Evolutionary conservation across 331 rosid genomes (phyloP).

Genomic region (Prunus yedoensis): DNA sequence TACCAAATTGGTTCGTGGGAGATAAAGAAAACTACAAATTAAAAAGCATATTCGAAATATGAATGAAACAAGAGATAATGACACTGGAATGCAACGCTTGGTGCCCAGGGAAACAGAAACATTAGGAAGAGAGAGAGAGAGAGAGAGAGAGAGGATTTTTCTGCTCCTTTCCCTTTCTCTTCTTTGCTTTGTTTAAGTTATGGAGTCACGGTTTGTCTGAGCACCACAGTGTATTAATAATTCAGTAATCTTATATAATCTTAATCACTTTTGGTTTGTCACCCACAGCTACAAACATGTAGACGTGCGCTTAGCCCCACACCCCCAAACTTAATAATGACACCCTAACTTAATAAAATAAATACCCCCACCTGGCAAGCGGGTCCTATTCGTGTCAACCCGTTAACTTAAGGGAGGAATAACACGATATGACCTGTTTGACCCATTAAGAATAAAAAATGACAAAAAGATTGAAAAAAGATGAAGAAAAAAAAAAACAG

Average conservation of each 20-base stretch:
- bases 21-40: constrained; percentile 7
- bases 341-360: constrained; percentile 27
- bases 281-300: constrained; percentile 55
- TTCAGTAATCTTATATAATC: constrained; percentile 38
- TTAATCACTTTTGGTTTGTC: constrained; percentile 46
- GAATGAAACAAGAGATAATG: constrained; percentile 70
- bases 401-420: too few relatives aligned
- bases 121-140: background rate
- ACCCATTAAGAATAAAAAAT: too few relatives aligned
- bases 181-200: constrained; percentile 42
- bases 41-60: constrained; percentile 47
- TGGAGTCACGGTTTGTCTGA: constrained; percentile 59
- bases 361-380: accelerated
- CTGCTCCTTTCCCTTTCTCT: constrained; percentile 3
- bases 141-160: background rate
- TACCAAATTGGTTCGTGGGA: constrained; percentile 19
- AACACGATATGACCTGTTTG: too few relatives aligned
- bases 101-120: constrained; percentile 23
- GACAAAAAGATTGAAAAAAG: too few relatives aligned
- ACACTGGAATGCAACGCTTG: constrained; percentile 41
- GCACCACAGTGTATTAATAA: constrained; percentile 47
- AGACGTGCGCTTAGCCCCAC: constrained; percentile 52
- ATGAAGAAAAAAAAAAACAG: too few relatives aligned
- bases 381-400: too few relatives aligned
- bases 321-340: constrained; percentile 50